Evolutionary conservation across 2,329 filamentous ascomycete species (phyloP), one percentile per base, ranked within the genome.

Genomic region (Orbilia quercus): DNA sequence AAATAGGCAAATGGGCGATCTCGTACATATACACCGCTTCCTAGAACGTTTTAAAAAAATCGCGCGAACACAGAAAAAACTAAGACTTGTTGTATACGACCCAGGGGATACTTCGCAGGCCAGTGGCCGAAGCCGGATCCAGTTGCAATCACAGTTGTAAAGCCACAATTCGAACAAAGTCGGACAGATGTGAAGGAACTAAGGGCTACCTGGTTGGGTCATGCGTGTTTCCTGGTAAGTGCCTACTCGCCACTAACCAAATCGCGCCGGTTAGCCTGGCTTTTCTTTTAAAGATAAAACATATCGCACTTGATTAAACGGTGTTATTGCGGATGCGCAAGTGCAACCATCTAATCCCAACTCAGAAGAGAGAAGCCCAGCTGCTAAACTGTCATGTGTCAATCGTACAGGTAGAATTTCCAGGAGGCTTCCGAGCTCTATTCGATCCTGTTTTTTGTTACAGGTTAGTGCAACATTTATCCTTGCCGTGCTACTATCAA

Each of bases 371-470:
- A 16, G 23, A 62, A 36, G 62, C 36, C 25, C 57, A 74, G 53
- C 53, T 53, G 63, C 64, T 70, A 70, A 74, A 53, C 25, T 60
- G 42, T 70, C 51, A 58, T 69, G 51, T 64, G 42, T 63, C 38
- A 69, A 38, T 54, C 36, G 34, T 53, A 63, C 53, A 70, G 70
- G 66, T 71, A 77, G 94, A 97, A 80, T 97, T 93, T 78, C 92
- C 92, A 1, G 85, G 86, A 12, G 94, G 94, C 0, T 84, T 98
- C 59, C 88, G 94, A 62, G 91, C 96, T 2, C 86, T 98, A 2
- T 97, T 96, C 80, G 94, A 97, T 79, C 94, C 94, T 1, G 93
- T 97, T 34, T 96, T 97, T 76, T 91, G 94, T 79, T 88, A 92
- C 47, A 66, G 69, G 69, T 73, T 66, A 48, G 69, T 73, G 67